These are phyloP conservation scores for Cryptomeria japonica DNA, from an alignment of 75 land plant genomes.

Conservation along the genomic window DNA sequence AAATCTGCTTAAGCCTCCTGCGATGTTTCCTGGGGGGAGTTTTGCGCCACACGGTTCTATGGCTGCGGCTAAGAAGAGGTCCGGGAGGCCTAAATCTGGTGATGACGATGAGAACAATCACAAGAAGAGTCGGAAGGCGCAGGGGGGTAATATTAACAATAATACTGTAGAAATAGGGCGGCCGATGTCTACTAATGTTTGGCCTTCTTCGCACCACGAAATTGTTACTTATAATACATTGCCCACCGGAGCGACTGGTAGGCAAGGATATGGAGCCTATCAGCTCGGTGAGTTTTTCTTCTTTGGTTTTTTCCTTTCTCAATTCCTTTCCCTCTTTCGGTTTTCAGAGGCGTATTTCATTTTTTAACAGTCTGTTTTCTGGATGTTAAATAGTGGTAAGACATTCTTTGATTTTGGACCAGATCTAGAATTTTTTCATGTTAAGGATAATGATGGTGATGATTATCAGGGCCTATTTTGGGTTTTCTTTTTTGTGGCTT, in stretches of 20 bases:
- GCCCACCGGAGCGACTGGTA: not conserved
- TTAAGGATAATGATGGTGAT: not conserved
- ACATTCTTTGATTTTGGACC: not conserved
- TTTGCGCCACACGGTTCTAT: conserved; percentile 10
- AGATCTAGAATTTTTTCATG: not conserved
- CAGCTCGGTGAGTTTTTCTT: conserved; percentile 2
- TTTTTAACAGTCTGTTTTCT: not conserved
- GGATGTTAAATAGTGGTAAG: no score
- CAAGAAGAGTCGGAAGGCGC: conserved; percentile 15
- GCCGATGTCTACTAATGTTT: conserved; percentile 15
- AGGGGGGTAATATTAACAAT: not conserved
- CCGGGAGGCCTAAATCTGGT: conserved; percentile 22
- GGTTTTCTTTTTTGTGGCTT: not conserved
- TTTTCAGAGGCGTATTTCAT: not conserved
- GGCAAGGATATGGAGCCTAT: conserved; percentile 5
- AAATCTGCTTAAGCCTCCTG: conserved; percentile 44
- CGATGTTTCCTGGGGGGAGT: conserved; percentile 2
- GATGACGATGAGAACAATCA: conserved; percentile 13
- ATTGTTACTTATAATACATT: conserved; percentile 4
- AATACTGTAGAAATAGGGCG: not conserved
- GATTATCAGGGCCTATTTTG: not conserved
- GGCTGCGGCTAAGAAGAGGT: conserved; percentile 9
- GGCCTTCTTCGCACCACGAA: conserved; percentile 5
- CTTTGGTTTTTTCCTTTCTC: not conserved
- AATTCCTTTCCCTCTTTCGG: not conserved